Conservation (phyloP, 2,329 filamentous ascomycete genomes). For the Beauveria scarabaeidicola region DNA sequence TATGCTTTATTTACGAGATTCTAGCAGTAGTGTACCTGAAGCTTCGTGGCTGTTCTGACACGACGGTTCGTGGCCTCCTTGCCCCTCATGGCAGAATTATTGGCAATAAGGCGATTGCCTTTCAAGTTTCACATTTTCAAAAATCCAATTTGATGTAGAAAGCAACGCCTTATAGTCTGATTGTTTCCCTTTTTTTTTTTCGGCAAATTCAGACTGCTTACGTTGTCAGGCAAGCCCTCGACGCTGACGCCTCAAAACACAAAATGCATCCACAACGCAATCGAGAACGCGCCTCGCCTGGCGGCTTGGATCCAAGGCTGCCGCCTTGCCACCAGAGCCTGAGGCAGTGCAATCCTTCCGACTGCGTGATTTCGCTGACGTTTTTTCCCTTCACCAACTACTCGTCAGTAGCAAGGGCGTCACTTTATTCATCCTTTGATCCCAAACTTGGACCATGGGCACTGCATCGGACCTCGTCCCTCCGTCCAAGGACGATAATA, state of each 20-base stretch:
- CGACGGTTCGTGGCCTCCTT: no score
- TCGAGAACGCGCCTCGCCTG: not conserved
- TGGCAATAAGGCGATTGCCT: no score
- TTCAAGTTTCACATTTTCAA: no score
- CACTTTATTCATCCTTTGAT: no score
- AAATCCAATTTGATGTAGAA: no score
- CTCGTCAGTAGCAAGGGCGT: not conserved
- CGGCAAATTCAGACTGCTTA: not conserved
- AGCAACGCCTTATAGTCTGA: no score
- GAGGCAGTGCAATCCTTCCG: not conserved
- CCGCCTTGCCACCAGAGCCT: not conserved
- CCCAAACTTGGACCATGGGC: slow-evolving; percentile 17
- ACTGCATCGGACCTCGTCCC: slow-evolving; percentile 16
- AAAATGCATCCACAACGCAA: not conserved
- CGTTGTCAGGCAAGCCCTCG: not conserved
- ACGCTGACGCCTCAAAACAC: slow-evolving; percentile 11
- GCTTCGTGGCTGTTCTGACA: no score
- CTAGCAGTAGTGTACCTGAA: no score
- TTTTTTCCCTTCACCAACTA: not conserved
- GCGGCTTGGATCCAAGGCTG: not conserved
- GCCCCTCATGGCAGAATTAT: no score
- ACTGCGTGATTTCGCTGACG: not conserved
- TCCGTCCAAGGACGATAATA: slow-evolving; percentile 9
- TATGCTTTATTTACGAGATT: no score
- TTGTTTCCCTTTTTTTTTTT: no score